Evolutionary conservation across 2,329 filamentous ascomycete genomes (phyloP).

Genomic region (Colletotrichum orbiculare): DNA sequence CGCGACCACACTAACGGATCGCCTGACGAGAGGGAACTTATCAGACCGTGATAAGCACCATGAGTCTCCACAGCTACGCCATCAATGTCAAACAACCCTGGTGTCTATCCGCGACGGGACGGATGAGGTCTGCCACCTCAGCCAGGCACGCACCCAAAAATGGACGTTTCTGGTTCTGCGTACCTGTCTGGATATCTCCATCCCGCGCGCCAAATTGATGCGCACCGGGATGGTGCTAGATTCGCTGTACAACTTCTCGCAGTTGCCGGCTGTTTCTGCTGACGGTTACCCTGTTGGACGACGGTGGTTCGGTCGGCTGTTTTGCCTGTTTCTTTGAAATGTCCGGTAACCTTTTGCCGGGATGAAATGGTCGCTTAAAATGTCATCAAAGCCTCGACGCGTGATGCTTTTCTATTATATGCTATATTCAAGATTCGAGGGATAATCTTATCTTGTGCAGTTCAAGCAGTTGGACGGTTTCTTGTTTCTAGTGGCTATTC

Average conservation of each 20-base stretch:
- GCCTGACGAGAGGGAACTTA: constrained; percentile 24
- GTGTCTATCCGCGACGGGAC: constrained; percentile 18
- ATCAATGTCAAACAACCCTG: constrained; percentile 19
- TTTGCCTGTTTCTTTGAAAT: constrained; percentile 11
- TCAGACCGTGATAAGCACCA: constrained; percentile 17
- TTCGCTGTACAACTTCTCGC: neutral
- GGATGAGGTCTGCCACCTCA: constrained; percentile 12
- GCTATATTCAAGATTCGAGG: no score
- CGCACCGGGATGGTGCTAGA: neutral
- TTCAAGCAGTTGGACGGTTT: no score
- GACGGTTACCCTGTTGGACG: neutral
- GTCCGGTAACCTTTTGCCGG: no score
- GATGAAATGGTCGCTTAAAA: no score
- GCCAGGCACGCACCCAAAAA: constrained; percentile 25
- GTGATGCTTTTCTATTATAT: no score
- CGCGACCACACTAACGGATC: constrained; percentile 12
- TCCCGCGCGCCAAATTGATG: constrained; percentile 14
- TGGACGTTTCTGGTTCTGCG: constrained; percentile 10
- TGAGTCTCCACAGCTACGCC: neutral
- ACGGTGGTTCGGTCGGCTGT: neutral
- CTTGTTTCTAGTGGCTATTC: no score
- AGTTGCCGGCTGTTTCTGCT: neutral
- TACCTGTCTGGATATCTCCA: neutral
- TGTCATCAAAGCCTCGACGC: no score
- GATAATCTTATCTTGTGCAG: no score